Evolutionary conservation across 805 yeast species (phyloP).

Genomic region (Debaryomyces prosopidis): DNA sequence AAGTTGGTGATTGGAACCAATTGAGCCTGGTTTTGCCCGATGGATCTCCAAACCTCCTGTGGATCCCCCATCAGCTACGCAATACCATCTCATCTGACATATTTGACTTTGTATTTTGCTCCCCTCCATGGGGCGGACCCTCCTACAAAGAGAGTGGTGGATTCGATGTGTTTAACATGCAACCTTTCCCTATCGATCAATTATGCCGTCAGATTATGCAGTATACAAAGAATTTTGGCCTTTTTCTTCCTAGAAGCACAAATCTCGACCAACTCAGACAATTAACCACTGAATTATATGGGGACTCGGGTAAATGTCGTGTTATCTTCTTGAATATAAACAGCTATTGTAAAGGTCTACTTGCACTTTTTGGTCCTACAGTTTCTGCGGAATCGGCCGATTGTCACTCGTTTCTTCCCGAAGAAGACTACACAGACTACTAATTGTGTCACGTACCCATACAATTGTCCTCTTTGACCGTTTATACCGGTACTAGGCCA

Average conservation of each 20-base stretch:
- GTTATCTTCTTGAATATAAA: conserved; percentile 42
- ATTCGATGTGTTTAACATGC: conserved; percentile 47
- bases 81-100: conserved; percentile 14
- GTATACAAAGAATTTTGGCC: conserved; percentile 49
- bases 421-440: background rate
- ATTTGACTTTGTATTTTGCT: conserved; percentile 62
- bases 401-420: background rate
- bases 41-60: conserved; percentile 15
- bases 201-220: conserved; percentile 44
- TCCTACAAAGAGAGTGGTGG: conserved; percentile 40
- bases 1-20: conserved; percentile 50
- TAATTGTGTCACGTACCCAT: too few species aligned
- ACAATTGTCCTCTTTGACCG: too few species aligned
- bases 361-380: conserved; percentile 58
- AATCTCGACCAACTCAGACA: conserved; percentile 51
- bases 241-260: conserved; percentile 66
- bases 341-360: conserved; percentile 52
- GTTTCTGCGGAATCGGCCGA: background rate
- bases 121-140: conserved; percentile 93
- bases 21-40: conserved; percentile 13
- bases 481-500: too few species aligned
- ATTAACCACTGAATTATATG: conserved; percentile 48
- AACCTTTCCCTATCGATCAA: conserved; percentile 50
- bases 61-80: conserved; percentile 33
- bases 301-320: conserved; percentile 44